These are phyloP conservation scores for Geotrichum candidum DNA, from an alignment of 1,139 yeast species.

Conservation along the genomic window DNA sequence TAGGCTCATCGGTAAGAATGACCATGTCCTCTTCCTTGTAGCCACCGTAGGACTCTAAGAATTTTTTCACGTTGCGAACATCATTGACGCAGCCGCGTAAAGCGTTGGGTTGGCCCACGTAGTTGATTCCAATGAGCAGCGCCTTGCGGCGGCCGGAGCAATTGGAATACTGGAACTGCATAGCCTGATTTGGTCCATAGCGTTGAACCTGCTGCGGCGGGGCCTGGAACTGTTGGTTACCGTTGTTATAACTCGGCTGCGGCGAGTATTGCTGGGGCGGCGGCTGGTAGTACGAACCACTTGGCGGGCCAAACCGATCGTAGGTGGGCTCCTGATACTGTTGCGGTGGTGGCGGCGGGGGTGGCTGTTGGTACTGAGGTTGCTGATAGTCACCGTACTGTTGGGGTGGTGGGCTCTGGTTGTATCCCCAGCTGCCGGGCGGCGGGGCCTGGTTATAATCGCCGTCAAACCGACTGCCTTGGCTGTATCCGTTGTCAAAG, in stretches of 20 bases:
- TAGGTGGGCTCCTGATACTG: background rate
- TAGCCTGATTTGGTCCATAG: constrained; percentile 31
- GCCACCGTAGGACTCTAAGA: constrained; percentile 40
- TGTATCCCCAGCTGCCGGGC: background rate
- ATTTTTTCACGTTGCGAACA: constrained; percentile 36
- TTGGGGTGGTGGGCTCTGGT: background rate
- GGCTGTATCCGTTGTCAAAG: background rate
- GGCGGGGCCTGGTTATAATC: background rate
- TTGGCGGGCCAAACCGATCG: background rate
- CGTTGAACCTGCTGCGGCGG: constrained; percentile 38
- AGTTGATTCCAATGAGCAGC: constrained; percentile 78
- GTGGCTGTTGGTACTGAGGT: background rate
- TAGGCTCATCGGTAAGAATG: constrained; percentile 68
- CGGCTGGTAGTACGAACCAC: background rate
- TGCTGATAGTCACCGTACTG: background rate
- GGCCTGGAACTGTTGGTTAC: constrained; percentile 24
- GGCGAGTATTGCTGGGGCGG: background rate
- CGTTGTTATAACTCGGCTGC: constrained; percentile 16
- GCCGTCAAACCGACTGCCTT: background rate
- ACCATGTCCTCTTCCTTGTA: constrained; percentile 77
- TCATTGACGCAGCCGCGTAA: constrained; percentile 79
- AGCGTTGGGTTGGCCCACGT: constrained; percentile 63
- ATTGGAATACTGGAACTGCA: constrained; percentile 61
- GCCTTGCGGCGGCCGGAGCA: constrained; percentile 79
- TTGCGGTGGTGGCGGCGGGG: background rate